Conservation (phyloP, 495 filamentous ascomycete genomes). For the Podospora pseudopauciseta region DNA sequence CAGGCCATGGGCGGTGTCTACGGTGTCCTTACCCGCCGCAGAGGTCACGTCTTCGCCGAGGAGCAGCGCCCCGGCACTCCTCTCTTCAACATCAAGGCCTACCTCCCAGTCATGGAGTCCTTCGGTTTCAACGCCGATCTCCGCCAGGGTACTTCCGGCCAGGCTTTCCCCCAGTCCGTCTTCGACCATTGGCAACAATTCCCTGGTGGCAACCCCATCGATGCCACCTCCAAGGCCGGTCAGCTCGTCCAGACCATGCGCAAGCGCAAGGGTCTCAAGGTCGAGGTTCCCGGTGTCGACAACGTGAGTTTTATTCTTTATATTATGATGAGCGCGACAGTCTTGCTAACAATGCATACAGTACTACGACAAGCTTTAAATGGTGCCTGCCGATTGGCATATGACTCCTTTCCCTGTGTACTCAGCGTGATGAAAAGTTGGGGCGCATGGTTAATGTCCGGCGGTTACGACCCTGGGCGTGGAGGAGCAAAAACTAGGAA, state of each 20-base stretch:
- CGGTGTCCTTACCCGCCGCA: slow-evolving; percentile 94
- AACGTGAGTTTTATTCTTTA: slow-evolving; percentile 67
- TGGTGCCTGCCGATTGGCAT: slow-evolving; percentile 33
- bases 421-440: slow-evolving; percentile 26
- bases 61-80: slow-evolving; percentile 98
- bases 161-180: slow-evolving; percentile 97
- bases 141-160: slow-evolving; percentile 84
- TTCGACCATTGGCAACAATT: slow-evolving; percentile 98
- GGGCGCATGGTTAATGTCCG: slow-evolving; percentile 16
- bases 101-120: slow-evolving; percentile 98
- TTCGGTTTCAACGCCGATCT: slow-evolving; percentile 99
- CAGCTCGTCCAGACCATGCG: slow-evolving; percentile 82
- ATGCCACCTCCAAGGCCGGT: slow-evolving; percentile 78
- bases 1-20: slow-evolving; percentile 99
- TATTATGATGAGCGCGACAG: neutral
- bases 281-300: slow-evolving; percentile 79
- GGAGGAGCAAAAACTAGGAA: slow-evolving; percentile 15
- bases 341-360: slow-evolving; percentile 56
- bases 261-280: slow-evolving; percentile 99
- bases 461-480: slow-evolving; percentile 15
- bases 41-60: slow-evolving; percentile 98
- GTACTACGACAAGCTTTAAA: slow-evolving; percentile 99
- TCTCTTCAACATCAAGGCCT: slow-evolving; percentile 99
- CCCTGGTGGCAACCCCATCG: slow-evolving; percentile 89
- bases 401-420: slow-evolving; percentile 39